These are phyloP conservation scores for Papilionanthe hybrid DNA, from an alignment of 116 monocot species.

Conservation along the genomic window DNA sequence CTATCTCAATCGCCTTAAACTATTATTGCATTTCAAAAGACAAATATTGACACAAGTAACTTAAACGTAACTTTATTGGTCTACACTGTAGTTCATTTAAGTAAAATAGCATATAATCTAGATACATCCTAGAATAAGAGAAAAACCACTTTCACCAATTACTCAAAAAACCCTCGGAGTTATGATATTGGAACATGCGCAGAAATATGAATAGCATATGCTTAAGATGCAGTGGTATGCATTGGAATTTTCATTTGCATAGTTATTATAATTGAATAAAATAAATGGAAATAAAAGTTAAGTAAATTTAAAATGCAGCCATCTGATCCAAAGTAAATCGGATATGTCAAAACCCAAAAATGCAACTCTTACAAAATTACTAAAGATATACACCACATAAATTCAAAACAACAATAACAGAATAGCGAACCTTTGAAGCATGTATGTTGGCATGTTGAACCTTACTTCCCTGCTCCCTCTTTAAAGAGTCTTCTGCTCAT, in stretches of 20 bases:
- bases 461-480: conserved; percentile 77
- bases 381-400: not conserved
- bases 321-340: not conserved
- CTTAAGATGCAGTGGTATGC: not conserved
- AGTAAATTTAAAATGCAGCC: not conserved
- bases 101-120: not conserved
- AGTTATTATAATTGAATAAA: not conserved
- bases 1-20: not conserved
- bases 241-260: not conserved
- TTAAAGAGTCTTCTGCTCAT: conserved; percentile 75
- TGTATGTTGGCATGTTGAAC: conserved; percentile 90
- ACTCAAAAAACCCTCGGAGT: not conserved
- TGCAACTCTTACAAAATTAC: not conserved
- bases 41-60: not conserved
- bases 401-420: not conserved
- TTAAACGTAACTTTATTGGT: not conserved
- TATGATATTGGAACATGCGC: not conserved
- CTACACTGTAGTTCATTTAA: not conserved
- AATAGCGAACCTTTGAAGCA: conserved; percentile 64
- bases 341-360: not conserved
- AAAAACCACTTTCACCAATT: not conserved
- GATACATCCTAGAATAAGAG: not conserved
- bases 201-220: not conserved
- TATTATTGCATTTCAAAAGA: not conserved
- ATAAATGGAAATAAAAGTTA: not conserved